These are phyloP conservation scores for Cutaneotrichosporon cutaneum DNA, from an alignment of 1,284 basidiomycete genomes.

Conservation along the genomic window DNA sequence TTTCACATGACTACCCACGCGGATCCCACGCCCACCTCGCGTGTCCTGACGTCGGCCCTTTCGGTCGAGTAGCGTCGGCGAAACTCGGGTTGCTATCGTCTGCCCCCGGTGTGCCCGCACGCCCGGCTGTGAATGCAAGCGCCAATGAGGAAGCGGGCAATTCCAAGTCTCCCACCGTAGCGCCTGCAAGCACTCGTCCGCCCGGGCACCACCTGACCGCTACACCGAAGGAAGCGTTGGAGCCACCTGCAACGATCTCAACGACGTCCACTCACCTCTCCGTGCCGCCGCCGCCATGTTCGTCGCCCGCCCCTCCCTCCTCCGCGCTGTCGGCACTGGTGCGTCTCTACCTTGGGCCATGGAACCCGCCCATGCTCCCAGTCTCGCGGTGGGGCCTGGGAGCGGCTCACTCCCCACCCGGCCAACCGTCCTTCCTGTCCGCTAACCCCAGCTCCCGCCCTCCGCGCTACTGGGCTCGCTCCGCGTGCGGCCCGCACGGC, in stretches of 20 bases:
- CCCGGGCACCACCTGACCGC: background rate
- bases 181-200: too few species aligned
- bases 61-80: background rate
- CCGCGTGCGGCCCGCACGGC: conserved; percentile 5
- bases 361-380: too few species aligned
- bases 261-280: background rate
- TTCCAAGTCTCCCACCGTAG: conserved; percentile 1
- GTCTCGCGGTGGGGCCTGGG: too few species aligned
- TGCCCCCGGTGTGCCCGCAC: too few species aligned
- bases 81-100: background rate
- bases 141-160: background rate
- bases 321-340: conserved; percentile 26
- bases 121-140: background rate
- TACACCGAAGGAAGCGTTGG: background rate
- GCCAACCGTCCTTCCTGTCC: background rate
- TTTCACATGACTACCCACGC: background rate
- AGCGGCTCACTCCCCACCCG: too few species aligned
- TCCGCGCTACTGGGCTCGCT: conserved; percentile 11
- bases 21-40: background rate
- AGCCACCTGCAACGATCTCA: background rate
- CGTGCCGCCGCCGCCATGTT: conserved; percentile 11
- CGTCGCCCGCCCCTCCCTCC: conserved; percentile 25
- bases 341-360: too few species aligned
- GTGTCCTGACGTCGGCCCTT: background rate
- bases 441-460: conserved; percentile 21